These are phyloP conservation scores for Fraxinus platypoda DNA, from an alignment of 305 asterid species.

Conservation along the genomic window DNA sequence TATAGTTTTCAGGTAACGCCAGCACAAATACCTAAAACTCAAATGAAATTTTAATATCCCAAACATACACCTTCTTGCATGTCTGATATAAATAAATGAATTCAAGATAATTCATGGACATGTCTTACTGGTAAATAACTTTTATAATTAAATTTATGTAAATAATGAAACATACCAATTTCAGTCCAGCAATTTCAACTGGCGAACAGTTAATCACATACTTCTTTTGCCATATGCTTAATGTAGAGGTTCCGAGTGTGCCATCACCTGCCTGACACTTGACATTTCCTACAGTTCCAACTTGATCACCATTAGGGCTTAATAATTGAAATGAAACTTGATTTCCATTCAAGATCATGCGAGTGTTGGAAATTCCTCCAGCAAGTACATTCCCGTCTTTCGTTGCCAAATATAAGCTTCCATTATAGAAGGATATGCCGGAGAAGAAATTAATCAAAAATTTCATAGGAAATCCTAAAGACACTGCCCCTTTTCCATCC, in stretches of 20 bases:
- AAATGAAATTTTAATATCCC: neutral
- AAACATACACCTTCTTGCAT: neutral
- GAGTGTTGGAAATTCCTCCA: conserved; percentile 35
- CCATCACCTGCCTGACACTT: conserved; percentile 27
- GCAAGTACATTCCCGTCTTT: conserved; percentile 36
- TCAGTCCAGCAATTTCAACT: conserved; percentile 43
- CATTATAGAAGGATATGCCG: conserved; percentile 22
- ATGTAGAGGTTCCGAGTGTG: neutral
- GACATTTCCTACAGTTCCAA: conserved; percentile 29
- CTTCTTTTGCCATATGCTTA: conserved; percentile 32
- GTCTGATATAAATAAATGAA: neutral
- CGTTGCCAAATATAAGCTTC: conserved; percentile 41
- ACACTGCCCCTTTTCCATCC: conserved; percentile 32
- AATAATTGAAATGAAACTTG: conserved; percentile 23
- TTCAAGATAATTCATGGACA: neutral
- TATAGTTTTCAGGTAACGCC: conserved; percentile 36
- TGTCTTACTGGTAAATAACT: neutral
- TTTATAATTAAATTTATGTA: neutral
- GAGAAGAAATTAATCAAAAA: conserved; percentile 27
- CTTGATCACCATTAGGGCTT: conserved; percentile 21
- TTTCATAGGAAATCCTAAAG: conserved; percentile 35
- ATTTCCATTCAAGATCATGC: conserved; percentile 23
- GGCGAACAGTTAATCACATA: conserved; percentile 38
- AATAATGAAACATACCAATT: conserved; percentile 37
- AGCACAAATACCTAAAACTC: conserved; percentile 44